Conservation (phyloP, 768 basidiomycete species). For the Xanthoconium stramineum region DNA sequence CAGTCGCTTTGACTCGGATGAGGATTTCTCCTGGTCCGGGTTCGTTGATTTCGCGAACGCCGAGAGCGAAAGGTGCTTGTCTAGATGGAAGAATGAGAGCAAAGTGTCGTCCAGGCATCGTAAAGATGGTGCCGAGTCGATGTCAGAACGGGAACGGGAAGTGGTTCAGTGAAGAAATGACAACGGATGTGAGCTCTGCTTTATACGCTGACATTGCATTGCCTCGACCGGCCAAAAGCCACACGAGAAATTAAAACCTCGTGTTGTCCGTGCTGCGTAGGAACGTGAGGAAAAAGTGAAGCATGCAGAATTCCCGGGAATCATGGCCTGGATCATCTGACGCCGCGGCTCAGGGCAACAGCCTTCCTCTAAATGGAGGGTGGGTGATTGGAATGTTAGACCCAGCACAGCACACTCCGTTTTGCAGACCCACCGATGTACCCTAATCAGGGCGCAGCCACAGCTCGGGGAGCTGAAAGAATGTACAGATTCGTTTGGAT, state of each 20-base stretch:
- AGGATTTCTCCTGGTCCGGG: conserved; percentile 49
- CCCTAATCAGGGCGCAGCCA: conserved; percentile 14
- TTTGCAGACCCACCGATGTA: conserved; percentile 14
- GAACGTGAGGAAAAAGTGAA: conserved; percentile 26
- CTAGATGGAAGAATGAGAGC: conserved; percentile 31
- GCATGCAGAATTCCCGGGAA: conserved; percentile 27
- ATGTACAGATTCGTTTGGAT: conserved; percentile 8
- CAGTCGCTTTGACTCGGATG: conserved; percentile 44
- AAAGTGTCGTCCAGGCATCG: conserved; percentile 27
- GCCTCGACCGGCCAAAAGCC: conserved; percentile 26
- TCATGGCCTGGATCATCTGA: conserved; percentile 31
- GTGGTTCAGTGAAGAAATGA: conserved; percentile 21
- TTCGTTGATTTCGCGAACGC: conserved; percentile 32
- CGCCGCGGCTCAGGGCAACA: conserved; percentile 32
- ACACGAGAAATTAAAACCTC: conserved; percentile 31
- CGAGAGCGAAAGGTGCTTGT: conserved; percentile 36
- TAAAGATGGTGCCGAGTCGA: conserved; percentile 2
- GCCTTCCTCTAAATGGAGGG: conserved; percentile 30
- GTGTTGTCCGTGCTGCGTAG: conserved; percentile 33
- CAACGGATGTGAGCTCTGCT: conserved; percentile 15
- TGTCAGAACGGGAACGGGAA: conserved; percentile 11
- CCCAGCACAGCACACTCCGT: conserved; percentile 25
- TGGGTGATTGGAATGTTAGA: conserved; percentile 27
- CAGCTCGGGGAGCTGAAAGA: conserved; percentile 17
- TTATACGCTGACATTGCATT: conserved; percentile 32